Evolutionary conservation across 257 asterid genomes (phyloP).

Genomic region (Solanum rostratum): DNA sequence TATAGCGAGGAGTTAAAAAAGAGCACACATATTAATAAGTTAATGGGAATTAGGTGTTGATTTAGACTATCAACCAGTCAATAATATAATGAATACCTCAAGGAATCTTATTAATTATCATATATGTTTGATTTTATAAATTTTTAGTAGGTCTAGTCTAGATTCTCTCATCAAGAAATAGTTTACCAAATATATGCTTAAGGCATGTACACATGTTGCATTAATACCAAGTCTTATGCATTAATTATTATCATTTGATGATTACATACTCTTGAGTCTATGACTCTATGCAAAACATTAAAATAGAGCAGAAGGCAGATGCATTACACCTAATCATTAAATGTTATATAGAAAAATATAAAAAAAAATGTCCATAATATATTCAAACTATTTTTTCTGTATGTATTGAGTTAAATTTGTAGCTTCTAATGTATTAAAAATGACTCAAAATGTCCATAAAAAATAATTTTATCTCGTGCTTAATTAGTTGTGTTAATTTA

Average conservation of each 20-base stretch:
- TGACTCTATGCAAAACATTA: background rate
- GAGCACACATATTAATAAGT: background rate
- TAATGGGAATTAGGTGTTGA: background rate
- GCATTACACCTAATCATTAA: background rate
- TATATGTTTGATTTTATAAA: background rate
- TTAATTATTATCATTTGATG: background rate
- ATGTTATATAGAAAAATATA: background rate
- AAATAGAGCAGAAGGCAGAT: background rate
- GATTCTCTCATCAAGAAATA: background rate
- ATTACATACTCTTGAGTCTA: background rate
- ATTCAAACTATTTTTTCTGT: background rate
- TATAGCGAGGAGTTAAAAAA: background rate
- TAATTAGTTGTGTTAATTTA: too few species aligned
- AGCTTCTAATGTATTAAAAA: background rate
- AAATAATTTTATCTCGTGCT: too few species aligned
- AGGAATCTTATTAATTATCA: background rate
- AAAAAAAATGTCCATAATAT: background rate
- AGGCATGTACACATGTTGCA: background rate
- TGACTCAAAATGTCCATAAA: background rate
- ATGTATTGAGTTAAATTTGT: background rate
- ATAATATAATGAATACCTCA: background rate
- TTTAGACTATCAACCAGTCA: background rate
- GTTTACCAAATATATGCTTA: background rate
- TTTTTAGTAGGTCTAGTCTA: background rate
- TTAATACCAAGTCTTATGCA: background rate